Conservation (phyloP, 2,329 filamentous ascomycete genomes). For the Fusarium virguliforme region DNA sequence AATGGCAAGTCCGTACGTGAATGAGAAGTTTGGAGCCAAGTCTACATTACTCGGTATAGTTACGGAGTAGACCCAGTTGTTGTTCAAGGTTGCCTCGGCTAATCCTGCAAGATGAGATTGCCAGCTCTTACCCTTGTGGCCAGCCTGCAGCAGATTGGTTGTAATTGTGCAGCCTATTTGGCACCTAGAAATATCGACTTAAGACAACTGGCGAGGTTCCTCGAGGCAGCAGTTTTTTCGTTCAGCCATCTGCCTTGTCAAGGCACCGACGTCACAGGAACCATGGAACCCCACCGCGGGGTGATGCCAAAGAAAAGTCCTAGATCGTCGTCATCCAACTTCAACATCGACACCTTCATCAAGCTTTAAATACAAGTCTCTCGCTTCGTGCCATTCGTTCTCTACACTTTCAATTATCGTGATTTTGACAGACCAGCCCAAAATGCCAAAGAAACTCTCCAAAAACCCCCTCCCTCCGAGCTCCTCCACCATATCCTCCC, state of each 20-base stretch:
- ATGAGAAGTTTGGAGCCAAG: neutral
- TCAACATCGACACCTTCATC: conserved; percentile 30
- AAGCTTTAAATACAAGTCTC: conserved; percentile 8
- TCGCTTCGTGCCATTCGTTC: neutral
- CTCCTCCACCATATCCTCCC: conserved; percentile 43
- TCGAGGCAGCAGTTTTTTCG: neutral
- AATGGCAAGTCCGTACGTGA: neutral
- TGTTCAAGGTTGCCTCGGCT: neutral
- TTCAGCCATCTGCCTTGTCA: conserved; percentile 8
- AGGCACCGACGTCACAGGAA: conserved; percentile 5
- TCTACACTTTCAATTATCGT: neutral
- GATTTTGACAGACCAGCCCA: neutral
- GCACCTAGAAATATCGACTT: neutral
- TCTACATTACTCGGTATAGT: no score
- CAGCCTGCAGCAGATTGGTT: neutral
- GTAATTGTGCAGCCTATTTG: neutral
- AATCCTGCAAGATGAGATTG: conserved; percentile 10
- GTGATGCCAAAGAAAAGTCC: conserved; percentile 26
- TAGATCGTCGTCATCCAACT: conserved; percentile 13
- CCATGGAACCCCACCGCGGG: conserved; percentile 26
- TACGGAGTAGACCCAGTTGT: neutral
- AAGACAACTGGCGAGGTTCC: neutral
- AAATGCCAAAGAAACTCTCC: conserved; percentile 56
- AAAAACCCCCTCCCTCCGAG: conserved; percentile 48
- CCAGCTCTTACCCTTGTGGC: neutral